A percentile compares a stretch with the other conserved stretches of the same genome.
These are phyloP conservation scores for Ceratocystis harringtonii DNA, from an alignment of 2,329 filamentous ascomycete genomes.

Conservation along the genomic window DNA sequence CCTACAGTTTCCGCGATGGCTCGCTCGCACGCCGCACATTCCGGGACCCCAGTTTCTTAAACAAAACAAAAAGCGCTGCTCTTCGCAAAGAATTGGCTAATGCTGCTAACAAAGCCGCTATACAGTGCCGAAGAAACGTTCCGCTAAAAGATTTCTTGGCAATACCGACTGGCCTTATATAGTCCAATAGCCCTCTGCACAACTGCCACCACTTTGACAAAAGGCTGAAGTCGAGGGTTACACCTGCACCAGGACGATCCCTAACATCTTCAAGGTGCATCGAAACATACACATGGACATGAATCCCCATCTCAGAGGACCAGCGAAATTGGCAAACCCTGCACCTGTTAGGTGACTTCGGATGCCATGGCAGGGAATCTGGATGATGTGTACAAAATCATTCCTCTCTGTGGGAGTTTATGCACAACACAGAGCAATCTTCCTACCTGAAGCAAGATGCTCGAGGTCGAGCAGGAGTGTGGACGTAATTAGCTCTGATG, in stretches of 20 bases:
- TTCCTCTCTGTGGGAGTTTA: constrained; percentile 28
- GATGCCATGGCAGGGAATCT: constrained; percentile 28
- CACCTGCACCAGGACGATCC: constrained; percentile 34
- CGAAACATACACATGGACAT: constrained; percentile 27
- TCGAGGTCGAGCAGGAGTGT: neutral
- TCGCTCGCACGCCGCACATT: constrained; percentile 31
- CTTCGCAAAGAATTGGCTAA: constrained; percentile 35
- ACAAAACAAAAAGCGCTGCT: constrained; percentile 29
- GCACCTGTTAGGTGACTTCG: constrained; percentile 28
- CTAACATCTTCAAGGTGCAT: constrained; percentile 23
- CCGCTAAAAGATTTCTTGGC: constrained; percentile 23
- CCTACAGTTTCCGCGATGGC: constrained; percentile 28
- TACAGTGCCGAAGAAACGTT: constrained; percentile 30
- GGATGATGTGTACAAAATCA: constrained; percentile 23
- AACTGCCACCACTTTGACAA: constrained; percentile 38
- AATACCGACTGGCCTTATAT: neutral
- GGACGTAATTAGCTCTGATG: neutral
- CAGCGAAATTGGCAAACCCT: constrained; percentile 28
- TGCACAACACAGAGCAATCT: constrained; percentile 19
- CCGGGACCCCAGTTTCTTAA: constrained; percentile 12
- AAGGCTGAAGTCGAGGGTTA: constrained; percentile 41
- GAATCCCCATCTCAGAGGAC: constrained; percentile 20
- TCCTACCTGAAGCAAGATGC: constrained; percentile 11
- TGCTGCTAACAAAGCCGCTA: constrained; percentile 29
- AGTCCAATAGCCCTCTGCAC: constrained; percentile 25